Percentiles rank a stretch among this genome's conserved stretches.
Evolutionary conservation across 2,329 filamentous ascomycete genomes (phyloP).

Genomic region (Arthrobotrys megalospora): DNA sequence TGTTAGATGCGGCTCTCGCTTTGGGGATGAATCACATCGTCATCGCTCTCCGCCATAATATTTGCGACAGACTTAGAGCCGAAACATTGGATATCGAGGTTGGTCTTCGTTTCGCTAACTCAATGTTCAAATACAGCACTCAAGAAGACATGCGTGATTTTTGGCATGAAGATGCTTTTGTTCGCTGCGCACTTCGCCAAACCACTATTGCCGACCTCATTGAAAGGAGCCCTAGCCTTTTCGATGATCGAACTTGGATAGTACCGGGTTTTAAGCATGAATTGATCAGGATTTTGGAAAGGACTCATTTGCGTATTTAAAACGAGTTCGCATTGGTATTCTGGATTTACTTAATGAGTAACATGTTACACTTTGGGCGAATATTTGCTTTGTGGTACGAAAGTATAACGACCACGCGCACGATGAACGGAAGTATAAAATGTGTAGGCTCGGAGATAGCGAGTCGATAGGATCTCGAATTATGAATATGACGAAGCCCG

Average conservation of each 20-base stretch:
- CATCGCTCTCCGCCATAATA: not conserved
- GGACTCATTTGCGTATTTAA: not conserved
- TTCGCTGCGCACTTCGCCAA: constrained; percentile 16
- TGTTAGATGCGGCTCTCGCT: constrained; percentile 1
- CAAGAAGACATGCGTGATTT: not conserved
- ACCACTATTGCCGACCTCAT: constrained; percentile 2
- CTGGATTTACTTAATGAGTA: too few species aligned
- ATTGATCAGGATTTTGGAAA: not conserved
- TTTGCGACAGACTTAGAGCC: not conserved
- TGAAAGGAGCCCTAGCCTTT: not conserved
- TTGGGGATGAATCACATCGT: constrained; percentile 9
- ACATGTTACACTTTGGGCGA: too few species aligned
- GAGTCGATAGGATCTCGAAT: too few species aligned
- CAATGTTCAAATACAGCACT: constrained; percentile 6
- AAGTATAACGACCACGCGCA: too few species aligned
- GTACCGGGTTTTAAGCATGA: constrained; percentile 1
- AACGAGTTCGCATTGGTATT: not conserved
- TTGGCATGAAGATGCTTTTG: constrained; percentile 23
- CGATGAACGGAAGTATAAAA: too few species aligned
- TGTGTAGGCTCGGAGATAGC: too few species aligned
- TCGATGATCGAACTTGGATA: constrained; percentile 16
- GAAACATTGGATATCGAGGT: constrained; percentile 3
- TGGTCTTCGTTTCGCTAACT: constrained; percentile 24
- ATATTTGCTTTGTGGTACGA: too few species aligned
- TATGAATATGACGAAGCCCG: too few species aligned